A percentile compares a stretch with the other conserved stretches of the same genome.
Conservation (phyloP, 345 rosid species). For the Mercurialis annua region DNA sequence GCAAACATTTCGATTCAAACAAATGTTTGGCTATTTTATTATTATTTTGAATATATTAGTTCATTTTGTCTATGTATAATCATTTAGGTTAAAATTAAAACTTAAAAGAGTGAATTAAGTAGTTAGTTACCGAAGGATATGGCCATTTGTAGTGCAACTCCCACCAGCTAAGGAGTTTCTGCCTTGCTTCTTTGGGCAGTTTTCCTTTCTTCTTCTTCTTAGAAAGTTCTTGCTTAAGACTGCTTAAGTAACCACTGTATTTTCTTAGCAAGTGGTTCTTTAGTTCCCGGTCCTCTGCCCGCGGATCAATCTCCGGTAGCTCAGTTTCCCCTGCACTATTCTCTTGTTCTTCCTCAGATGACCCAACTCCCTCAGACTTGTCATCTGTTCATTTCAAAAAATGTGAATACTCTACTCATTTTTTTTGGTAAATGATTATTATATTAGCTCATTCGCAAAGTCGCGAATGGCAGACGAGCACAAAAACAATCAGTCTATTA, state of each 20-base stretch:
- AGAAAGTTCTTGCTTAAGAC: slow-evolving; percentile 93
- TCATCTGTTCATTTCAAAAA: slow-evolving; percentile 50
- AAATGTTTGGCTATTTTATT: no score
- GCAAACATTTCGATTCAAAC: no score
- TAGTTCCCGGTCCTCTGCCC: slow-evolving; percentile 90
- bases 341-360: slow-evolving; percentile 82
- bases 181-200: slow-evolving; percentile 97
- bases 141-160: slow-evolving; percentile 99
- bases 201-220: slow-evolving; percentile 99
- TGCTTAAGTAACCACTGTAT: slow-evolving; percentile 92
- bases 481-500: no score
- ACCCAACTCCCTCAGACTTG: slow-evolving; percentile 70
- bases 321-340: slow-evolving; percentile 83
- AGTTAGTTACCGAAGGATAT: slow-evolving; percentile 71
- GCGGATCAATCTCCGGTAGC: slow-evolving; percentile 78
- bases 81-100: no score
- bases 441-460: no score
- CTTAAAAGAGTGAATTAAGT: not conserved
- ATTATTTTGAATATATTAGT: no score
- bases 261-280: slow-evolving; percentile 88
- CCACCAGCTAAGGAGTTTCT: slow-evolving; percentile 98
- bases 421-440: no score
- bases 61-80: no score
- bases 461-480: no score
- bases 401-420: not conserved